Evolutionary conservation across 495 filamentous ascomycete species (phyloP).

Genomic region (Penicillium cinerascens): DNA sequence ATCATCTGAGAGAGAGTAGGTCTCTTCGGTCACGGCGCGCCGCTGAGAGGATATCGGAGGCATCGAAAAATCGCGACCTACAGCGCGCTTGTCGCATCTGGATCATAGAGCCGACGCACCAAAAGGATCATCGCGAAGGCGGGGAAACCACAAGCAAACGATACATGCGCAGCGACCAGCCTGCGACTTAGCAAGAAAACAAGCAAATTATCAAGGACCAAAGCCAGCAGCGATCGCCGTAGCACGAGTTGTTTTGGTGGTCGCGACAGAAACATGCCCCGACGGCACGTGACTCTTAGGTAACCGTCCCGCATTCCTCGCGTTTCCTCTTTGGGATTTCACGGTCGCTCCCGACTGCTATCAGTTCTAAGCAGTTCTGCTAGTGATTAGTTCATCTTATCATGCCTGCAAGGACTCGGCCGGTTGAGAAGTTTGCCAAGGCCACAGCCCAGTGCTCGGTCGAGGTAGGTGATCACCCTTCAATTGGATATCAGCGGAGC

Average conservation of each 20-base stretch:
- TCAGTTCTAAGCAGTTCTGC: not conserved
- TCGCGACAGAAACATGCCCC: slow-evolving; percentile 30
- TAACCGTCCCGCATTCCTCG: slow-evolving; percentile 16
- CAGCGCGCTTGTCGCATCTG: slow-evolving; percentile 48
- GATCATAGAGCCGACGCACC: slow-evolving; percentile 48
- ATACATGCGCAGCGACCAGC: slow-evolving; percentile 16
- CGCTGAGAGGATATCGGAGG: slow-evolving; percentile 52
- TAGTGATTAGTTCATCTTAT: slow-evolving; percentile 4
- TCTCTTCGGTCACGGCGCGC: slow-evolving; percentile 48
- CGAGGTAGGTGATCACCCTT: slow-evolving; percentile 55
- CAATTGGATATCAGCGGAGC: not conserved
- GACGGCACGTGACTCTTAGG: slow-evolving; percentile 22
- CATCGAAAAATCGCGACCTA: slow-evolving; percentile 57
- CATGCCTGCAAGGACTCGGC: slow-evolving; percentile 50
- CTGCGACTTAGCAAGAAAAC: slow-evolving; percentile 13
- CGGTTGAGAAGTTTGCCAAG: slow-evolving; percentile 84
- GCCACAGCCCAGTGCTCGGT: slow-evolving; percentile 77
- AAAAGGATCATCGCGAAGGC: slow-evolving; percentile 44
- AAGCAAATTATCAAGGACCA: not conserved
- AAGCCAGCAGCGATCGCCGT: slow-evolving; percentile 1
- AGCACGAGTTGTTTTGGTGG: slow-evolving; percentile 26
- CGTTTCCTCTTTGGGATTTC: not conserved
- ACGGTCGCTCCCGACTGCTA: not conserved
- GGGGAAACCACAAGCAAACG: slow-evolving; percentile 1
- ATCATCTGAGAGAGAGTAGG: slow-evolving; percentile 57